These are phyloP conservation scores for Hyaloperonospora brassicae DNA, from an alignment of 352 stramenopile genomes.

Conservation along the genomic window DNA sequence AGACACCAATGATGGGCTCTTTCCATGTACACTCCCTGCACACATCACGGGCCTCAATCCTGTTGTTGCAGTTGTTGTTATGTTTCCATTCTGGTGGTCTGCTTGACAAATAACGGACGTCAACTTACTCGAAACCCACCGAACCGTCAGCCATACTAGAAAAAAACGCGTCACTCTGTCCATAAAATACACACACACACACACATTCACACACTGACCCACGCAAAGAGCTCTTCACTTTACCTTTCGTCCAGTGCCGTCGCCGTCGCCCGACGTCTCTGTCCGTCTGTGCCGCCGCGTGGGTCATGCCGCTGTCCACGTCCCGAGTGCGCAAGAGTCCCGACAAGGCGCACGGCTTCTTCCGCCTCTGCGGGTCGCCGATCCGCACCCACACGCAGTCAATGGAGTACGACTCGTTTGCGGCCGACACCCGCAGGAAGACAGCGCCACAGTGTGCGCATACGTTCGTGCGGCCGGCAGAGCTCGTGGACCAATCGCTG, in stretches of 20 bases:
- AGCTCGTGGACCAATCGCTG: too few relatives aligned
- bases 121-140: slow-evolving; percentile 12
- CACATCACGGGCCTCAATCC: too few relatives aligned
- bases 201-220: too few relatives aligned
- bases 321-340: slow-evolving; percentile 19
- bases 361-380: slow-evolving; percentile 66
- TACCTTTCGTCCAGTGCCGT: slow-evolving; percentile 14
- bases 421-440: slow-evolving; percentile 12
- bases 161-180: neutral
- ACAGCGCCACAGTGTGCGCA: too few relatives aligned
- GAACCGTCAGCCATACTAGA: neutral
- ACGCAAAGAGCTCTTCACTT: slow-evolving; percentile 19
- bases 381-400: slow-evolving; percentile 49
- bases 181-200: slow-evolving; percentile 5
- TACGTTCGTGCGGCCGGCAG: too few relatives aligned
- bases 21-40: too few relatives aligned
- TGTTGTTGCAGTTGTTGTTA: slow-evolving; percentile 2
- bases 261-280: too few relatives aligned
- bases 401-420: slow-evolving; percentile 36
- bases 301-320: slow-evolving; percentile 1
- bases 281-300: too few relatives aligned
- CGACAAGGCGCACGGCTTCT: slow-evolving; percentile 40
- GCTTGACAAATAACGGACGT: slow-evolving; percentile 16
- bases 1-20: too few relatives aligned
- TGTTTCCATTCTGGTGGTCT: slow-evolving; percentile 1